Evolutionary conservation across 345 rosid genomes (phyloP).

Genomic region (Brassica rapa): DNA sequence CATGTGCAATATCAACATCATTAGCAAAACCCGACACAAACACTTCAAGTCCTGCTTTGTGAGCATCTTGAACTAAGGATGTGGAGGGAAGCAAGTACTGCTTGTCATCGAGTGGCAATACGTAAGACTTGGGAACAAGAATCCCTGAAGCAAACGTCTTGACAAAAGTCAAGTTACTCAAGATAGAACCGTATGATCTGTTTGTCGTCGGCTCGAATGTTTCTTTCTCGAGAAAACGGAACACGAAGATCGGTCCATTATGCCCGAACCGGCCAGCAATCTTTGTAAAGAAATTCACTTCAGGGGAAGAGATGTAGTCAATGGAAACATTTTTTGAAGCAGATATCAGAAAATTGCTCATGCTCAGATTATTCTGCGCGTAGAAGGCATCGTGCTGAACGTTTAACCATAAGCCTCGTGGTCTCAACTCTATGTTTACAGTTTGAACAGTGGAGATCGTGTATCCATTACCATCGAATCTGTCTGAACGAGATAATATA

Average conservation of each 20-base stretch:
- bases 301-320: constrained; percentile 81
- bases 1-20: constrained; percentile 64
- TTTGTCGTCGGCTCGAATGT: constrained; percentile 70
- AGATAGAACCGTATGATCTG: constrained; percentile 64
- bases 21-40: constrained; percentile 74
- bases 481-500: constrained; percentile 12
- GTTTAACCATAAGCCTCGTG: constrained; percentile 67
- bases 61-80: constrained; percentile 74
- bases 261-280: constrained; percentile 51
- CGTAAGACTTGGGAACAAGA: constrained; percentile 74
- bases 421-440: constrained; percentile 37
- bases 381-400: constrained; percentile 81
- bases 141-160: constrained; percentile 93
- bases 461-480: constrained; percentile 9
- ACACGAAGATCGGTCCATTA: constrained; percentile 52
- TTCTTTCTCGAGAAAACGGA: constrained; percentile 51
- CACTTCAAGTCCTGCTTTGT: constrained; percentile 77
- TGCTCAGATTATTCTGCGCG: constrained; percentile 61
- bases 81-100: constrained; percentile 55
- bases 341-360: constrained; percentile 59
- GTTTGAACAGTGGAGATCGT: constrained; percentile 49
- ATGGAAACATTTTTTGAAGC: constrained; percentile 45
- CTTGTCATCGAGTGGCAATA: constrained; percentile 56
- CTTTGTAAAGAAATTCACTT: constrained; percentile 62
- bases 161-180: constrained; percentile 62